phyloP scores from a whole-genome alignment of 1,284 basidiomycete genomes.

The Uromyces viciae-fabae region DNA sequence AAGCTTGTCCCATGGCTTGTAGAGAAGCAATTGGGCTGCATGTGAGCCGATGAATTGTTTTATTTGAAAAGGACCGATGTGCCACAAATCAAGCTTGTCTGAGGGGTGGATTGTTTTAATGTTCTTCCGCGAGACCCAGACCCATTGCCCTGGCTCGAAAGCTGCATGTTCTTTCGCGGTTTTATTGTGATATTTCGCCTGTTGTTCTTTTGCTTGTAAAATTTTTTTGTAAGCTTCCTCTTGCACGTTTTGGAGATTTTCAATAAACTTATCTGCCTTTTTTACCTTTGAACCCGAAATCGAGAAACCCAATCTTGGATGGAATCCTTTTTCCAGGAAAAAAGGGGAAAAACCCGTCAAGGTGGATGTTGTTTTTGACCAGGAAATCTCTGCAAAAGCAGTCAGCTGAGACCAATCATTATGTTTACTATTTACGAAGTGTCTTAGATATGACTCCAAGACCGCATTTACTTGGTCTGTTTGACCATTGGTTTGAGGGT shows the following conservation, averaged over 20 bases:
- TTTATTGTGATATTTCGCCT: neutral
- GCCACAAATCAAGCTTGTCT: too few species aligned
- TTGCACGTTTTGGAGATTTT: neutral
- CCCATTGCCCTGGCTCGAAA: too few species aligned
- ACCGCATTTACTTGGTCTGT: neutral
- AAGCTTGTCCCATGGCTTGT: too few species aligned
- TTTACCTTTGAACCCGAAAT: neutral
- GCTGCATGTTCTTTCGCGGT: too few species aligned
- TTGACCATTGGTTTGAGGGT: conserved; percentile 40
- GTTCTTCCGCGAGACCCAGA: too few species aligned
- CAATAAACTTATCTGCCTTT: neutral
- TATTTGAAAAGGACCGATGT: too few species aligned
- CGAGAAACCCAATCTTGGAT: neutral
- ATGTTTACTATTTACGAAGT: conserved; percentile 14
- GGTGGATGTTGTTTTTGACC: neutral
- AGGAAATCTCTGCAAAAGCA: conserved; percentile 22
- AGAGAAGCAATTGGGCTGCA: too few species aligned
- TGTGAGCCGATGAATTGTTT: too few species aligned
- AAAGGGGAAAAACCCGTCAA: conserved; percentile 38
- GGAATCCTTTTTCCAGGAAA: neutral
- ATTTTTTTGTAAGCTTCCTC: neutral
- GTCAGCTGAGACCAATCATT: conserved; percentile 42
- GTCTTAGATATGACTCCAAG: neutral
- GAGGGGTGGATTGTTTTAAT: too few species aligned
- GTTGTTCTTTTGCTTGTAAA: neutral